phyloP scores from a whole-genome alignment of 768 basidiomycete species.

The Antrodiella citrinella region DNA sequence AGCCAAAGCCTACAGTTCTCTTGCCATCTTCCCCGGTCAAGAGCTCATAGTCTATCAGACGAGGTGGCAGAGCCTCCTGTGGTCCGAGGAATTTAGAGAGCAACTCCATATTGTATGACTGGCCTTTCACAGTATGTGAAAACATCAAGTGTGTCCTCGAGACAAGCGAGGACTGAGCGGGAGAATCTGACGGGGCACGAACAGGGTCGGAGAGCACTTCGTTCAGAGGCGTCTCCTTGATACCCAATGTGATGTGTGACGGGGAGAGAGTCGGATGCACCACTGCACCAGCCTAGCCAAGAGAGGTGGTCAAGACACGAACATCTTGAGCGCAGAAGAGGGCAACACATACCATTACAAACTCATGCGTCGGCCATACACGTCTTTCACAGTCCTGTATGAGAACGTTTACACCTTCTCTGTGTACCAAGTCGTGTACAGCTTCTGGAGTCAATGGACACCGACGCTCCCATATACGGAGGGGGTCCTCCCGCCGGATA shows the following conservation, averaged over 20 bases:
- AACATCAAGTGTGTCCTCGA: slow-evolving; percentile 82
- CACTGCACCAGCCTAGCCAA: slow-evolving; percentile 65
- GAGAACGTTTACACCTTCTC: slow-evolving; percentile 54
- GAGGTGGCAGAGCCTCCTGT: slow-evolving; percentile 26
- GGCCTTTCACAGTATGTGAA: slow-evolving; percentile 86
- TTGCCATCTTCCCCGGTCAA: slow-evolving; percentile 55
- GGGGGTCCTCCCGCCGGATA: slow-evolving; percentile 70
- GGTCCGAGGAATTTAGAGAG: slow-evolving; percentile 52
- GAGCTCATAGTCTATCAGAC: slow-evolving; percentile 82
- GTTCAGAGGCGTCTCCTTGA: slow-evolving; percentile 75
- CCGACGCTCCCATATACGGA: slow-evolving; percentile 81
- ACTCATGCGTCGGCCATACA: slow-evolving; percentile 60
- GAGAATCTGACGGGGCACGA: slow-evolving; percentile 14
- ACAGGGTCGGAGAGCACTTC: slow-evolving; percentile 47
- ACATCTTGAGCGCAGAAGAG: not conserved
- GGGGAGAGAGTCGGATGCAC: slow-evolving; percentile 46
- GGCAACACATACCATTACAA: slow-evolving; percentile 44
- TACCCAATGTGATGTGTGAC: slow-evolving; percentile 75
- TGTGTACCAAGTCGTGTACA: slow-evolving; percentile 50
- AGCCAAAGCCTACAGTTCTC: slow-evolving; percentile 84
- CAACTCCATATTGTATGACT: slow-evolving; percentile 77
- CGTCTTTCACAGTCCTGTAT: slow-evolving; percentile 72
- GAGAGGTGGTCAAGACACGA: not conserved
- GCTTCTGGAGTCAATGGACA: slow-evolving; percentile 74
- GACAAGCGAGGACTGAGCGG: slow-evolving; percentile 15